Percentiles rank a stretch among this genome's conserved stretches.
These are phyloP conservation scores for Colletotrichum magnum DNA, from an alignment of 2,329 filamentous ascomycete species.

Conservation along the genomic window DNA sequence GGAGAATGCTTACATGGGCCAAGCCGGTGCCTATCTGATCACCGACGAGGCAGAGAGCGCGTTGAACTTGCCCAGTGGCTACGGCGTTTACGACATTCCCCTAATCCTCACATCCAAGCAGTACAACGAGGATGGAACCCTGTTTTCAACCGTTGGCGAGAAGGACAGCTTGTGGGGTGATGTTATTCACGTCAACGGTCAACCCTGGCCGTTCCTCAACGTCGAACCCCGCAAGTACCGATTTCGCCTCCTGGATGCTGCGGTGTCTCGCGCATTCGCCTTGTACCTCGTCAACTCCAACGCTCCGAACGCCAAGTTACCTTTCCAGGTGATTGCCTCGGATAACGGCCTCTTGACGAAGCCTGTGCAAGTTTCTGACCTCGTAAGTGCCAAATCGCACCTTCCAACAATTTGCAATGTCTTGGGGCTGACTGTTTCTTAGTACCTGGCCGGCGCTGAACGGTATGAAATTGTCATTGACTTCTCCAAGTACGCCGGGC, in stretches of 20 bases:
- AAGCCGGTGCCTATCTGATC: slow-evolving; percentile 69
- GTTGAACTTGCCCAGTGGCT: slow-evolving; percentile 63
- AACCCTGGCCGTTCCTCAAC: slow-evolving; percentile 70
- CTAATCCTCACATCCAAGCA: slow-evolving; percentile 64
- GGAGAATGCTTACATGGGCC: slow-evolving; percentile 69
- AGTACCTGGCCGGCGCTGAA: slow-evolving; percentile 66
- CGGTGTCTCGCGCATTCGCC: slow-evolving; percentile 61
- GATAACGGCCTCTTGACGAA: slow-evolving; percentile 65
- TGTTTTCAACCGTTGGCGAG: slow-evolving; percentile 61
- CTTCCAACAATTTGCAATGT: slow-evolving; percentile 23
- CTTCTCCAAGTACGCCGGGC: slow-evolving; percentile 62
- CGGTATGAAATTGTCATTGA: slow-evolving; percentile 71
- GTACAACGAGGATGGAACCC: slow-evolving; percentile 65
- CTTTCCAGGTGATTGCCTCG: slow-evolving; percentile 68
- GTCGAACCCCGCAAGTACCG: slow-evolving; percentile 74
- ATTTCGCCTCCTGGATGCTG: slow-evolving; percentile 67
- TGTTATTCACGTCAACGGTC: slow-evolving; percentile 69
- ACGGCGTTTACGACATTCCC: slow-evolving; percentile 68
- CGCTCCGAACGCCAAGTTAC: slow-evolving; percentile 47
- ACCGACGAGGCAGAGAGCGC: slow-evolving; percentile 62
- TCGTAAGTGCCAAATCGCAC: slow-evolving; percentile 48
- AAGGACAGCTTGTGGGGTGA: slow-evolving; percentile 67
- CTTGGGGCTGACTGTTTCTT: neutral
- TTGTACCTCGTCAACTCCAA: slow-evolving; percentile 59
- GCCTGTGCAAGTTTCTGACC: slow-evolving; percentile 57